A percentile compares a stretch with the other conserved stretches of the same genome.
phyloP scores from a whole-genome alignment of 306 rosid genomes.

The Nissolia schottii region DNA sequence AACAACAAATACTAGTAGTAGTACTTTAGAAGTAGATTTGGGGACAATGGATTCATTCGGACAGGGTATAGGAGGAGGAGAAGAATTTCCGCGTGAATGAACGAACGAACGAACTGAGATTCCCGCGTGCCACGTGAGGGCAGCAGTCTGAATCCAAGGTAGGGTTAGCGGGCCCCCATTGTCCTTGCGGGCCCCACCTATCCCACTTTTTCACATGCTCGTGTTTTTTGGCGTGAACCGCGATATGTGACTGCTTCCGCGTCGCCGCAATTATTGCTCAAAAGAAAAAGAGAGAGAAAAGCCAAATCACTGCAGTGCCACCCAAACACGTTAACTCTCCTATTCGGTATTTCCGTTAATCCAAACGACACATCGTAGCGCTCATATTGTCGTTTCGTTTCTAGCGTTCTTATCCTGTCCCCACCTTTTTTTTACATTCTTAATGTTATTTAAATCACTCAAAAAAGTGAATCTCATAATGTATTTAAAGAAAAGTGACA shows the following conservation, averaged over 20 bases:
- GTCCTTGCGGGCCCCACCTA: conserved; percentile 14
- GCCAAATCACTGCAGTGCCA: background rate
- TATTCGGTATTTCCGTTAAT: background rate
- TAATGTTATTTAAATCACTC: too few species aligned
- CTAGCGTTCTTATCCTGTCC: too few species aligned
- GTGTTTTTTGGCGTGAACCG: background rate
- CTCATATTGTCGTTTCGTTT: background rate
- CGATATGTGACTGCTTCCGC: background rate
- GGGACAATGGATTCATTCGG: too few species aligned
- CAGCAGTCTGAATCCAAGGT: conserved; percentile 15
- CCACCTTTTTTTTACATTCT: too few species aligned
- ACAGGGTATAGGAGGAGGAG: background rate
- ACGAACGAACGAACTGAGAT: too few species aligned
- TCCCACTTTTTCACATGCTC: background rate
- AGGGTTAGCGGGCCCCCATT: background rate
- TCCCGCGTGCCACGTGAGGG: conserved; percentile 4
- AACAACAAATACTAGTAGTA: too few species aligned
- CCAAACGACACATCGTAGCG: background rate
- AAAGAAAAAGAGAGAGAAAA: background rate
- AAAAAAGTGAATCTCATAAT: too few species aligned
- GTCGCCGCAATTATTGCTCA: conserved; percentile 28
- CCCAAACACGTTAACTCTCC: too few species aligned
- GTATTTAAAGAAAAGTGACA: too few species aligned
- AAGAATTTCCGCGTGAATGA: background rate
- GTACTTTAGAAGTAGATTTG: background rate